Conservation (phyloP, 2,329 filamentous ascomycete species). For the Cordyceps cicadae region DNA sequence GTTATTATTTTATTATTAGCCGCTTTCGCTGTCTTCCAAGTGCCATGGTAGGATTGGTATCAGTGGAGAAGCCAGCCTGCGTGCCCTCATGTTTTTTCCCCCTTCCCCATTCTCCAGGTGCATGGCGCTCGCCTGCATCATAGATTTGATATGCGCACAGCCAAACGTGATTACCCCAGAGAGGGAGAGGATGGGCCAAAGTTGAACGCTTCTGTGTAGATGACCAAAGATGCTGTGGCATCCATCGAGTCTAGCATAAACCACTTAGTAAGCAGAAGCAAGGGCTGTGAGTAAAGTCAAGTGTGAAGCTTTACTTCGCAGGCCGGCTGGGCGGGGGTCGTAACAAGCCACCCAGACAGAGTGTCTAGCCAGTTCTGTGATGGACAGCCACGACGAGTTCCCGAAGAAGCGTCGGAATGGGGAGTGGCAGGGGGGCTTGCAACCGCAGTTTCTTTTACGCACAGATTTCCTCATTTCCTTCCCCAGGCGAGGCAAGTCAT, state of each 20-base stretch:
- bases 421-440: not conserved
- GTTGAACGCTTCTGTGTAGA: not conserved
- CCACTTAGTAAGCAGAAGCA: not conserved
- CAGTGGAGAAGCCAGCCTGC: not conserved
- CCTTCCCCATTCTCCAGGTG: not conserved
- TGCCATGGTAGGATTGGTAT: not conserved
- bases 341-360: not conserved
- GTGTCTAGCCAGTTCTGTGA: not conserved
- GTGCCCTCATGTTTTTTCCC: not conserved
- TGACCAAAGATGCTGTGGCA: not conserved
- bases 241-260: not conserved
- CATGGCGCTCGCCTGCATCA: not conserved
- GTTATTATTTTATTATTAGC: constrained; percentile 1
- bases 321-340: not conserved
- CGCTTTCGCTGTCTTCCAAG: not conserved
- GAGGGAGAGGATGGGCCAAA: not conserved
- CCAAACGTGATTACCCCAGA: not conserved
- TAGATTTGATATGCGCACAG: not conserved
- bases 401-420: not conserved
- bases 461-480: not conserved
- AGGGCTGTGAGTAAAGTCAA: not conserved
- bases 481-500: not conserved
- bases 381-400: not conserved
- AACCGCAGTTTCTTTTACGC: not conserved
- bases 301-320: too few relatives aligned